Conservation (phyloP, 2,329 filamentous ascomycete genomes). For the Dendryphion nanum region DNA sequence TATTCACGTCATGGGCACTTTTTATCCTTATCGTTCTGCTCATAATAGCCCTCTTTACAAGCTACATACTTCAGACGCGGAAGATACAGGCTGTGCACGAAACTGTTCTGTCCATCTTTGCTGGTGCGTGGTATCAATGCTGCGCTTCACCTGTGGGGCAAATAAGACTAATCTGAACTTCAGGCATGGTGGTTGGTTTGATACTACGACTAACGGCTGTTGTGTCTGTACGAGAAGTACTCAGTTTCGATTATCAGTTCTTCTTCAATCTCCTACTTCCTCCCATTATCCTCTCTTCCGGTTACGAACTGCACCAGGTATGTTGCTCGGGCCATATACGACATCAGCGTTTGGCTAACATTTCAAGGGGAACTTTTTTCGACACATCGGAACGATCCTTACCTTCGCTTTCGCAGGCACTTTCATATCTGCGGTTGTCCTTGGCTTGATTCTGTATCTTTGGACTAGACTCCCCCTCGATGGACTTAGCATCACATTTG, state of each 20-base stretch:
- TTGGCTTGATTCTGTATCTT: conserved; percentile 82
- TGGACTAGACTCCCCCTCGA: conserved; percentile 87
- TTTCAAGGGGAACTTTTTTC: conserved; percentile 84
- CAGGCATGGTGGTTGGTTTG: conserved; percentile 93
- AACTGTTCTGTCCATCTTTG: conserved; percentile 97
- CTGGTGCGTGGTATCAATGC: conserved; percentile 56
- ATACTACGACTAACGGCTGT: conserved; percentile 79
- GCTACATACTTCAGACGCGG: conserved; percentile 93
- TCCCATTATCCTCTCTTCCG: conserved; percentile 94
- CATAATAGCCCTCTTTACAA: conserved; percentile 92
- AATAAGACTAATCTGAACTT: no score
- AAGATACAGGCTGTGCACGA: conserved; percentile 98
- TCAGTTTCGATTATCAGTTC: conserved; percentile 98
- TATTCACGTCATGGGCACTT: conserved; percentile 93
- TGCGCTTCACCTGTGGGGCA: background rate
- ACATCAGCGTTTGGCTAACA: background rate
- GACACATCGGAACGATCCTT: conserved; percentile 94
- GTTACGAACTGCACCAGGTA: conserved; percentile 91
- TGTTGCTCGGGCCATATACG: no score
- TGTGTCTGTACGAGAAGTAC: conserved; percentile 81
- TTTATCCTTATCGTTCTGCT: conserved; percentile 95
- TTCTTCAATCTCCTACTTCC: conserved; percentile 99
- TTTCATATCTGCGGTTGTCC: conserved; percentile 93
- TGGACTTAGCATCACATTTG: conserved; percentile 81
- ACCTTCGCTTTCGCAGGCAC: conserved; percentile 98